These are phyloP conservation scores for Populus hybrid DNA, from an alignment of 441 rosid genomes.

Conservation along the genomic window DNA sequence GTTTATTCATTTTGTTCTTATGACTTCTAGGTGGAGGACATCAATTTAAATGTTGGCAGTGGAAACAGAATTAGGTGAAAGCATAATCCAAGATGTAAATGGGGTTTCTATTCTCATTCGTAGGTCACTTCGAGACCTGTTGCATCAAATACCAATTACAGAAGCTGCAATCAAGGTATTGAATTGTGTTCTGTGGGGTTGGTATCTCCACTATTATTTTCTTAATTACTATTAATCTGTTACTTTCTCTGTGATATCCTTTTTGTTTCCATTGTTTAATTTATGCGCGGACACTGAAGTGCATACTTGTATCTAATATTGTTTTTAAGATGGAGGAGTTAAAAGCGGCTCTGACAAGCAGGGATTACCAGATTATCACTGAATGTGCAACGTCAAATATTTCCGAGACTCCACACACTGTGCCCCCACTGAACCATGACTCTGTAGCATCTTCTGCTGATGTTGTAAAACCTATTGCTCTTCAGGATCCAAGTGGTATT, in stretches of 20 bases:
- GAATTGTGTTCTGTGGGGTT: slow-evolving; percentile 14
- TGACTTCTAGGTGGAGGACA: slow-evolving; percentile 71
- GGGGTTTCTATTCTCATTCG: slow-evolving; percentile 83
- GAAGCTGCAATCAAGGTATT: slow-evolving; percentile 76
- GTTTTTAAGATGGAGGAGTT: slow-evolving; percentile 74
- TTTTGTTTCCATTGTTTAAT: slow-evolving; percentile 2
- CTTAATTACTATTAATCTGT: not conserved
- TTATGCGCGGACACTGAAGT: slow-evolving; percentile 19
- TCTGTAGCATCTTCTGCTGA: slow-evolving; percentile 36
- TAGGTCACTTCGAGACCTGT: slow-evolving; percentile 91
- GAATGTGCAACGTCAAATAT: slow-evolving; percentile 92
- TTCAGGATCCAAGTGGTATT: slow-evolving; percentile 37
- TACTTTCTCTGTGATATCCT: not conserved
- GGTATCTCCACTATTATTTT: not conserved
- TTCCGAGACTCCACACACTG: slow-evolving; percentile 71
- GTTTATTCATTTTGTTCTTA: not conserved
- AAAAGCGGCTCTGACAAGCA: slow-evolving; percentile 79
- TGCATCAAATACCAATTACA: slow-evolving; percentile 75
- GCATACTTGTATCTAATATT: slow-evolving; percentile 24
- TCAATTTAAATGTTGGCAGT: slow-evolving; percentile 90
- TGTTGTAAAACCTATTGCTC: slow-evolving; percentile 39
- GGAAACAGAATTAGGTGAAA: slow-evolving; percentile 82
- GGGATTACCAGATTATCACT: slow-evolving; percentile 84
- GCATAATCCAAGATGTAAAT: slow-evolving; percentile 87
- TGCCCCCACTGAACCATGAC: slow-evolving; percentile 55